Conservation (phyloP, 2,329 filamentous ascomycete species). For the Claviceps sp. region DNA sequence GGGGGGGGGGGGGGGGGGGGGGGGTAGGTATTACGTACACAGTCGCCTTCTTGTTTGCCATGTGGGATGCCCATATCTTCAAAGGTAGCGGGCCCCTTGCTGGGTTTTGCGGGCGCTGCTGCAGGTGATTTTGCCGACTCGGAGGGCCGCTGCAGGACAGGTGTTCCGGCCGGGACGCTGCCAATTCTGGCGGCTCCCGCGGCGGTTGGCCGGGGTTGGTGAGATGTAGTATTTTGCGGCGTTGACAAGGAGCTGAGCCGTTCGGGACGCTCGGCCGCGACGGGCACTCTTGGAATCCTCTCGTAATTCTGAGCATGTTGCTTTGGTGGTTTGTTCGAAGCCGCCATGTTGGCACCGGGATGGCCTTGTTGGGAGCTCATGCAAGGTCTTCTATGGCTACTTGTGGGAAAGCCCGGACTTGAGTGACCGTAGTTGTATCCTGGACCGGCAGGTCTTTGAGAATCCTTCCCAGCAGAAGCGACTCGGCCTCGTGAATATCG, state of each 20-base stretch:
- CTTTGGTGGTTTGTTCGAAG: slow-evolving; percentile 18
- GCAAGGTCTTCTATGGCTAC: slow-evolving; percentile 9
- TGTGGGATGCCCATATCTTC: slow-evolving; percentile 95
- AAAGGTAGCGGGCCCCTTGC: slow-evolving; percentile 84
- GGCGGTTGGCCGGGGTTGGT: slow-evolving; percentile 10
- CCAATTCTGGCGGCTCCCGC: slow-evolving; percentile 17
- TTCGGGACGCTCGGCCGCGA: slow-evolving; percentile 17
- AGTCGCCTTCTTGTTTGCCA: slow-evolving; percentile 75
- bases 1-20: no score
- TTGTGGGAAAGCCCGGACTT: slow-evolving; percentile 20
- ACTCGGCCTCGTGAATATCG: slow-evolving; percentile 26
- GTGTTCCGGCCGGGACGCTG: slow-evolving; percentile 23
- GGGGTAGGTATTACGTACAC: slow-evolving; percentile 44
- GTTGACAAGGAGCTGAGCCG: slow-evolving; percentile 20
- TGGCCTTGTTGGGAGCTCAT: slow-evolving; percentile 13
- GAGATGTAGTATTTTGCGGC: slow-evolving; percentile 9
- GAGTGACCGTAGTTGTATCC: slow-evolving; percentile 21
- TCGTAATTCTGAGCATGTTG: slow-evolving; percentile 14
- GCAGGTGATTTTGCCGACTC: slow-evolving; percentile 9
- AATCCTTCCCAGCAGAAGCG: slow-evolving; percentile 31
- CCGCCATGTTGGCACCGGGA: slow-evolving; percentile 17
- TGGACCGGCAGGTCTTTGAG: slow-evolving; percentile 18
- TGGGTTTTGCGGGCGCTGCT: slow-evolving; percentile 23
- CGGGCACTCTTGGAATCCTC: slow-evolving; percentile 19
- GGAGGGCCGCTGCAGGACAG: slow-evolving; percentile 6